These are phyloP conservation scores for Zymoseptoria pseudotritici DNA, from an alignment of 2,329 filamentous ascomycete species.

Conservation along the genomic window DNA sequence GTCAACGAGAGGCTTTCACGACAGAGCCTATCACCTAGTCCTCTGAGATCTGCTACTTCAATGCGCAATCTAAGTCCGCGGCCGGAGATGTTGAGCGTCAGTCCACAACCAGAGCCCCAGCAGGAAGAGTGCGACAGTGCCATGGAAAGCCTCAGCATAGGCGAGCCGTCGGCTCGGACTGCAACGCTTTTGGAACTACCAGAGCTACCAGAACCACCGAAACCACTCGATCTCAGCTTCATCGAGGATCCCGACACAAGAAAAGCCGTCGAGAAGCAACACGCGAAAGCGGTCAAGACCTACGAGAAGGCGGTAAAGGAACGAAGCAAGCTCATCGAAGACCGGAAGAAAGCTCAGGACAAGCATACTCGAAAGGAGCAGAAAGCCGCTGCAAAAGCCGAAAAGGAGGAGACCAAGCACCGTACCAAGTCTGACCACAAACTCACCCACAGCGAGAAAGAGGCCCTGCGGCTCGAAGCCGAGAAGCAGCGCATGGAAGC, in stretches of 20 bases:
- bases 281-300: constrained; percentile 53
- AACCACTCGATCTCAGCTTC: constrained; percentile 49
- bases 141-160: constrained; percentile 15
- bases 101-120: neutral
- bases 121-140: constrained; percentile 14
- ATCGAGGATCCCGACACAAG: constrained; percentile 58
- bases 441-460: constrained; percentile 23
- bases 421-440: constrained; percentile 17
- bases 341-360: constrained; percentile 53
- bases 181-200: constrained; percentile 34
- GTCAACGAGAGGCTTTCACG: neutral
- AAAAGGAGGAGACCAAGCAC: constrained; percentile 21
- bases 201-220: constrained; percentile 43
- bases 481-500: constrained; percentile 28
- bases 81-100: neutral
- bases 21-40: neutral
- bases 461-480: constrained; percentile 22
- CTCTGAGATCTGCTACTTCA: neutral
- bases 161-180: neutral
- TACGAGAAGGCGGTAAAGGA: constrained; percentile 62
- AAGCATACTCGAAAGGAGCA: constrained; percentile 27
- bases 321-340: constrained; percentile 56
- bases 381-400: constrained; percentile 26
- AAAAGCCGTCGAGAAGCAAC: constrained; percentile 63
- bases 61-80: neutral